Evolutionary conservation across 371 early-diverging fungal species (phyloP), one percentile per base, ranked within the genome.

Genomic region (Phascolomyces articulosus): DNA sequence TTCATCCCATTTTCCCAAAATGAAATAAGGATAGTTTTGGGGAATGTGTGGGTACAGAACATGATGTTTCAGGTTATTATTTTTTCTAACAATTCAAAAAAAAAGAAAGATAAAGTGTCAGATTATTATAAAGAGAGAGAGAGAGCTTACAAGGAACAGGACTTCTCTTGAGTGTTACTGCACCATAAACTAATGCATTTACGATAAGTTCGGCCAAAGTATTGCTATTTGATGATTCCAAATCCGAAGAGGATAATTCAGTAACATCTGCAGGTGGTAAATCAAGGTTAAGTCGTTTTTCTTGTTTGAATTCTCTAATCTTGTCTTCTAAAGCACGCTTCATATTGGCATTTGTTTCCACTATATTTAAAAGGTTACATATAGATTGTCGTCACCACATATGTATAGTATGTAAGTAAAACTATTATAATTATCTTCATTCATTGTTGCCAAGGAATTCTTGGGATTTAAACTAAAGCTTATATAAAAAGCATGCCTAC

Each of bases 161-260:
- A 7, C 87, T 86, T 49, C 83, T 84, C 65, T 89, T 89, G 13
- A 89, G 63, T 4, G 85, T 83, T 23, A 89, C 77, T 9, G 89
- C 89, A 29, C 79, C 67, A 23, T 72, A 61, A 16, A 87, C 82
- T 0, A 87, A 85, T 2, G 85, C 77, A 20, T 83, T 79, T 63
- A 86, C 79, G 21, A 89, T 70, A 13, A 81, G 61, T 26, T 82
- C 76, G 4, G 79, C 74, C 16, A 85, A 57, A 23, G 51, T 23
- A 23, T 13, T 29, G 29, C 29, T 21, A 26, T 44, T 40, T n/a
- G 21, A 21, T 7, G 61, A 40, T 21, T 60, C 47, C 11, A 56
- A 16, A 13, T 41, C 20, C 18, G 55, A 55, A 20, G 16, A 20
- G 23, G 44, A 15, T n/a, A 20, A 11, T 24, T 21, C 40, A 57